Conservation (phyloP, 495 filamentous ascomycete genomes). For the Penicillium canescens region DNA sequence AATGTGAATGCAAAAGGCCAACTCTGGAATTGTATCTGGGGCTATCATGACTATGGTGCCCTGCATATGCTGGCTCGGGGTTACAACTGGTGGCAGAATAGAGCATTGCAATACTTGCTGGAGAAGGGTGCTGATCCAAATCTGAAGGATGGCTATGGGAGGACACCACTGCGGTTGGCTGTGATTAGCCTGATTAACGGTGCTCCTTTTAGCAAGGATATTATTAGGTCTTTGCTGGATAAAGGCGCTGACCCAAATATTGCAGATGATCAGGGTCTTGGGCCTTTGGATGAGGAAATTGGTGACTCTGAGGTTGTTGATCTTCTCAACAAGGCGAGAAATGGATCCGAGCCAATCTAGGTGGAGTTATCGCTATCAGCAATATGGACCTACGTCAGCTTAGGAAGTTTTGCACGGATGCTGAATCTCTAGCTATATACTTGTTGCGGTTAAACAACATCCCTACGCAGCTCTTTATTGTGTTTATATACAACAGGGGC, state of each 20-base stretch:
- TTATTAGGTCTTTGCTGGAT: conserved; percentile 3
- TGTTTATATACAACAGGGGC: too few relatives aligned
- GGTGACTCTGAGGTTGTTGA: neutral
- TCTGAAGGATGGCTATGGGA: neutral
- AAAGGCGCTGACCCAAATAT: conserved; percentile 5
- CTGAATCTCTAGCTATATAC: too few relatives aligned
- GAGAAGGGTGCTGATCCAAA: conserved; percentile 3
- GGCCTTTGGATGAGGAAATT: conserved; percentile 4
- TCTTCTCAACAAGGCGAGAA: neutral
- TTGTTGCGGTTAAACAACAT: too few relatives aligned
- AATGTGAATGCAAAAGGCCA: neutral
- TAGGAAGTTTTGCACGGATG: too few relatives aligned
- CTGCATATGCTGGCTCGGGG: conserved; percentile 5
- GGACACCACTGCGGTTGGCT: conserved; percentile 1
- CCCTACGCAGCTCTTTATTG: too few relatives aligned
- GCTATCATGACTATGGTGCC: neutral
- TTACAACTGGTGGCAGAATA: conserved; percentile 7
- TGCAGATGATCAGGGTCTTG: neutral
- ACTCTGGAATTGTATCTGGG: neutral
- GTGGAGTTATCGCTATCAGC: too few relatives aligned
- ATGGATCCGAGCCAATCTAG: too few relatives aligned
- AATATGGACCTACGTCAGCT: too few relatives aligned
- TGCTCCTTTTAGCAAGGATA: conserved; percentile 4
- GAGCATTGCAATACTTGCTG: conserved; percentile 1
- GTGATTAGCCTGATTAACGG: neutral